Percentiles rank a stretch among this genome's conserved stretches.
phyloP scores from a whole-genome alignment of 2,329 filamentous ascomycete genomes.

The Karstenula rhodostoma region DNA sequence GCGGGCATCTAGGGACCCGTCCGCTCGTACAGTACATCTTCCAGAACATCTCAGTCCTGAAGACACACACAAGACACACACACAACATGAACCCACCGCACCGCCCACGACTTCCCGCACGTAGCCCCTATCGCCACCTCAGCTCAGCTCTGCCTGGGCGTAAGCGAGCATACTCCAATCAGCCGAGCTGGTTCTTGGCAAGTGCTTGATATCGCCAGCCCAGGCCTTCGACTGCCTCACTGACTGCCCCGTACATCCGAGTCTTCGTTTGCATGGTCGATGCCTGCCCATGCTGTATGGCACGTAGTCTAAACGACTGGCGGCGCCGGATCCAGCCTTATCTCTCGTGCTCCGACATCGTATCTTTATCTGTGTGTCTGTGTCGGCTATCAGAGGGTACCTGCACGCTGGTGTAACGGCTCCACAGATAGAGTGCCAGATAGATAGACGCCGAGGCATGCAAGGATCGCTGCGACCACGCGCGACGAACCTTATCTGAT shows the following conservation, averaged over 20 bases:
- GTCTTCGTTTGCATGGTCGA: background rate
- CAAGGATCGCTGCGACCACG: background rate
- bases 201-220: background rate
- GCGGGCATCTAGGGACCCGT: background rate
- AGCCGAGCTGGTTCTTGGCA: background rate
- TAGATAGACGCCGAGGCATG: background rate
- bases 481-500: background rate
- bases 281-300: background rate
- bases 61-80: background rate
- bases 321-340: background rate
- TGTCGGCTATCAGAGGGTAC: background rate
- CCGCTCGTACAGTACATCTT: background rate
- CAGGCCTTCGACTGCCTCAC: background rate
- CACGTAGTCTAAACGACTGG: background rate
- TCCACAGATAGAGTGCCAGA: slow-evolving; percentile 3
- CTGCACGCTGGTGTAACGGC: background rate
- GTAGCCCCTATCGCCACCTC: background rate
- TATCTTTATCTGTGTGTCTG: background rate
- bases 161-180: background rate
- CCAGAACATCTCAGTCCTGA: background rate
- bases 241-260: background rate
- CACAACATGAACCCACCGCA: background rate
- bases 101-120: background rate
- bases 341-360: slow-evolving; percentile 10
- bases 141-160: background rate